Percentiles rank a stretch among this genome's conserved stretches.
Conservation (phyloP, 768 basidiomycete species). For the Russula vinacea region DNA sequence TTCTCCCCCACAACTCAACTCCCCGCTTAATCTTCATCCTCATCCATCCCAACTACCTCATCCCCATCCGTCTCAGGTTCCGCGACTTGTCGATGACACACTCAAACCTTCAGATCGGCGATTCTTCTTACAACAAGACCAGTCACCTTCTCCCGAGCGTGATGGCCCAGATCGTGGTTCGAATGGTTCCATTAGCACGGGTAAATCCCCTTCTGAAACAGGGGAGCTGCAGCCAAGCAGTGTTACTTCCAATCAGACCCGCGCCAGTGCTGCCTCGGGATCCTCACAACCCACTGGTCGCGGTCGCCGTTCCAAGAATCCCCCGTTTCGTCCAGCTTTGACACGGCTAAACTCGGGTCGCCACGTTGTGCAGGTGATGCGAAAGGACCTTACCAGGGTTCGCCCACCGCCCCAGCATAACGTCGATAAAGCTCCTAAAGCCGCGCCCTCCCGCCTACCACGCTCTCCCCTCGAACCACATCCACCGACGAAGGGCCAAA, state of each 20-base stretch:
- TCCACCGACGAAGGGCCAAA: conserved; percentile 21
- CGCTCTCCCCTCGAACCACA: conserved; percentile 21
- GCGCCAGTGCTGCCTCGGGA: conserved; percentile 35
- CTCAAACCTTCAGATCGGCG: conserved; percentile 42
- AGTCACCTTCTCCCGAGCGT: conserved; percentile 44
- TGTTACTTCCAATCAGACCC: conserved; percentile 37
- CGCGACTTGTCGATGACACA: conserved; percentile 33
- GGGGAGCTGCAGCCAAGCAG: conserved; percentile 39
- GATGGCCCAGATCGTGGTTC: conserved; percentile 32
- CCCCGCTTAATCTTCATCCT: neutral
- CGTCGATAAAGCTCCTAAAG: conserved; percentile 16
- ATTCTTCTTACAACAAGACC: conserved; percentile 44
- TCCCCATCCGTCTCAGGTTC: neutral
- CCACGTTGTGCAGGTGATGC: conserved; percentile 11
- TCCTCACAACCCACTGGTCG: conserved; percentile 28
- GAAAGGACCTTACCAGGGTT: conserved; percentile 14
- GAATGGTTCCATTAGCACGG: conserved; percentile 37
- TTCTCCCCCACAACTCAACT: neutral
- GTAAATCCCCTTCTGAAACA: conserved; percentile 33
- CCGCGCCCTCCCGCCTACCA: conserved; percentile 17
- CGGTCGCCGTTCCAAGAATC: conserved; percentile 30
- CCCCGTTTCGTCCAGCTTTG: conserved; percentile 21
- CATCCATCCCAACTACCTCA: neutral
- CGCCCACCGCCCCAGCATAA: conserved; percentile 6
- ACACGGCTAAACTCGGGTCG: conserved; percentile 27